Conservation (phyloP, 495 filamentous ascomycete genomes). For the Thermochaetoides thermophila region DNA sequence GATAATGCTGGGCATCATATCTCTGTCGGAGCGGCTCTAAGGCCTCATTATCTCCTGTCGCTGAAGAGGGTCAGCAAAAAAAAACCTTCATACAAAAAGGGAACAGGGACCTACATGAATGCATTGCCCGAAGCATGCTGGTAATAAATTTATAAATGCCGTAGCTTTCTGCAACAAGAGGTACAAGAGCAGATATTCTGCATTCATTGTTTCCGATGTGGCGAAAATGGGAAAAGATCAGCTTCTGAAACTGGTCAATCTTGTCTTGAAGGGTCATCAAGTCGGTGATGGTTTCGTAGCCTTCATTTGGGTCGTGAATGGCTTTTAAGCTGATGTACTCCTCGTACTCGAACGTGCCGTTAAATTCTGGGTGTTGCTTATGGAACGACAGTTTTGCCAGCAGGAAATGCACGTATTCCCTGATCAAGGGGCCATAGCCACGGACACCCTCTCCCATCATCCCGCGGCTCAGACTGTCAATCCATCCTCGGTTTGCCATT, state of each 20-base stretch:
- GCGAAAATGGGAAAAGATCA: slow-evolving; percentile 93
- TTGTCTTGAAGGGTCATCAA: slow-evolving; percentile 95
- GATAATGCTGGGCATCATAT: slow-evolving; percentile 91
- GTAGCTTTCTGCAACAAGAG: slow-evolving; percentile 92
- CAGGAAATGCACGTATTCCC: slow-evolving; percentile 90
- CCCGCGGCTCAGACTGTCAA: slow-evolving; percentile 81
- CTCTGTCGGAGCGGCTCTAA: slow-evolving; percentile 71
- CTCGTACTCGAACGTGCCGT: slow-evolving; percentile 97
- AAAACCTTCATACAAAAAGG: slow-evolving; percentile 5
- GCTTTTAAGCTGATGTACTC: slow-evolving; percentile 96
- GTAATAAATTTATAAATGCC: slow-evolving; percentile 95
- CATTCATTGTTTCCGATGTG: slow-evolving; percentile 88
- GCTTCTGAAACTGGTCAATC: slow-evolving; percentile 94
- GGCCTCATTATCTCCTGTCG: slow-evolving; percentile 91
- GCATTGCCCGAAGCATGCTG: slow-evolving; percentile 92
- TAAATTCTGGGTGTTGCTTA: slow-evolving; percentile 92
- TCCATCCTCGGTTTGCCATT: slow-evolving; percentile 75
- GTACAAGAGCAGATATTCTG: slow-evolving; percentile 83
- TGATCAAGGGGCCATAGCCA: slow-evolving; percentile 83
- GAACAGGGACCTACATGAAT: slow-evolving; percentile 54
- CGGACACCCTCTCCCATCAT: slow-evolving; percentile 74
- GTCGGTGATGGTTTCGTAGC: slow-evolving; percentile 94
- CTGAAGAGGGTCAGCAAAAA: slow-evolving; percentile 28
- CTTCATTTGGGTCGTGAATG: slow-evolving; percentile 97
- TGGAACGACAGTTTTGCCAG: slow-evolving; percentile 89